Evolutionary conservation across 2,329 filamentous ascomycete genomes (phyloP), one percentile per base, ranked within the genome.

Genomic region (Fusarium sambucinum): DNA sequence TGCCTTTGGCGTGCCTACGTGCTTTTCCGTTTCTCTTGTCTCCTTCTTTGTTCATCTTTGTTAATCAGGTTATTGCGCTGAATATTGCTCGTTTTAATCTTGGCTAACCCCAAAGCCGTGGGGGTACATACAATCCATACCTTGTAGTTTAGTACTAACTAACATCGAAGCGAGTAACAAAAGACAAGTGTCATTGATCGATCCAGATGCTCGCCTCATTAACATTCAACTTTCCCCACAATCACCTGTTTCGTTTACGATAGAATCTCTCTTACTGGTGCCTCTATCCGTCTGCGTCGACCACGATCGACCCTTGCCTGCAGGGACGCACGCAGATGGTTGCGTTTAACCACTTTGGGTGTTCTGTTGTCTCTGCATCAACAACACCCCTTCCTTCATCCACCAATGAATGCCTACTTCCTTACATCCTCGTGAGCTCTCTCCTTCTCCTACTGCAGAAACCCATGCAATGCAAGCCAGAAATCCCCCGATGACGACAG

Each of bases 401-500:
- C 55, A 57, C 65, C 66, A 62, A 62, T 56, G 59, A 59, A 47
- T 61, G 41, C 60, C 6, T 19, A 47, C 64, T 56, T 55, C 42
- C 33, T 53, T 53, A 47, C 55, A 53, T 53, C 60, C 35, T 38
- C 35, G 35, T 38, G 35, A 38, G 35, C 35, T 7, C n/a, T 38
- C 35, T 38, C n/a, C 19, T 33, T 33, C 10, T 37, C 35, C 35
- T 38, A 38, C 35, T 38, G n/a, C 58, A 68, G 54, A 69, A 58
- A 56, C 45, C 57, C 58, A 70, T 69, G 62, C 61, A 67, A 63
- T 55, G 59, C 63, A 64, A 32, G 64, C 66, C 47, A 64, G 48
- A 63, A 59, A 68, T 62, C 47, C 40, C 52, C 61, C 67, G 55
- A 74, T 70, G 68, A 73, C 70, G 68, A 66, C 68, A 71, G 45